Percentiles rank a stretch among this genome's conserved stretches.
Evolutionary conservation across 176 grass and related monocot genomes (phyloP).

Genomic region (Metroxylon sagu): DNA sequence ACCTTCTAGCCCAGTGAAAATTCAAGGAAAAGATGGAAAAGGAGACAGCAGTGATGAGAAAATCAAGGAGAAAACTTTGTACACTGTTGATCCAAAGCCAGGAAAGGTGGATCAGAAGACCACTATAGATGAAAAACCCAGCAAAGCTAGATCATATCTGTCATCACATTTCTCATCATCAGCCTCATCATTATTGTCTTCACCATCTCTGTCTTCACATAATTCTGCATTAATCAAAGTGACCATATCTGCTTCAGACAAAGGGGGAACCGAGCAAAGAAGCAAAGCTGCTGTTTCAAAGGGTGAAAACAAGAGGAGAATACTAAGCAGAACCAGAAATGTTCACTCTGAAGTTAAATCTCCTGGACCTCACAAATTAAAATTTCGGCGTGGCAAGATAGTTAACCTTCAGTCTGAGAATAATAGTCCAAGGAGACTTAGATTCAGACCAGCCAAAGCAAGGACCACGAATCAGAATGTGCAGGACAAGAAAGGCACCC

Average conservation of each 20-base stretch:
- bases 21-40: constrained; percentile 24
- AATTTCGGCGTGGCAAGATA: constrained; percentile 40
- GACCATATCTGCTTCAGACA: neutral
- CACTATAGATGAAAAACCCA: constrained; percentile 6
- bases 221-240: neutral
- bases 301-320: constrained; percentile 19
- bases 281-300: constrained; percentile 9
- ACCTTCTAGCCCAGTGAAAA: constrained; percentile 23
- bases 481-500: constrained; percentile 53
- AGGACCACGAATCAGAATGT: constrained; percentile 13
- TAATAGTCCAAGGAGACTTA: constrained; percentile 25
- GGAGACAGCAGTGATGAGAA: constrained; percentile 2
- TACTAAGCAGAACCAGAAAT: constrained; percentile 5
- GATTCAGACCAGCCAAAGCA: constrained; percentile 24
- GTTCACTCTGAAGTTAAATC: neutral
- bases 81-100: constrained; percentile 29
- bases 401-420: constrained; percentile 22
- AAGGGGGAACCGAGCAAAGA: neutral
- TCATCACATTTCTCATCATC: constrained; percentile 16
- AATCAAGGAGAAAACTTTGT: constrained; percentile 27
- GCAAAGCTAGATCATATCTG: constrained; percentile 1
- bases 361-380: constrained; percentile 24
- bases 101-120: constrained; percentile 20
- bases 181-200: neutral
- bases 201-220: too few relatives aligned